A percentile compares a stretch with the other conserved stretches of the same genome.
Conservation (phyloP, 1,139 yeast genomes). For the Tardiomyces depauwii region DNA sequence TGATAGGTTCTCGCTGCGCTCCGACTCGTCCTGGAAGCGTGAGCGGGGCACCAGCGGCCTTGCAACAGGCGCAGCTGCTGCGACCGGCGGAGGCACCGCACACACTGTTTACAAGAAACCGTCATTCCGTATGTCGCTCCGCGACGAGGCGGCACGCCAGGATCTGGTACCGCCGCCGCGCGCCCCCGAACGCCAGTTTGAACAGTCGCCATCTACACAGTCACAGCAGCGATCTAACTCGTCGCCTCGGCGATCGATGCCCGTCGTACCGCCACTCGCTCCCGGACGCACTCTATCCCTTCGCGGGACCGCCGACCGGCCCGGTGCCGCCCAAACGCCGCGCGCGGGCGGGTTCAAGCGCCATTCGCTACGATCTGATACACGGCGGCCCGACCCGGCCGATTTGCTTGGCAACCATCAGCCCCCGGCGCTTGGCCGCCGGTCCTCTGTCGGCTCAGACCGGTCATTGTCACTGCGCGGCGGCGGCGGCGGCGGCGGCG, state of each 20-base stretch:
- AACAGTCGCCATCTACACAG: neutral
- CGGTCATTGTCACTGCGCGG: neutral
- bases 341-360: slow-evolving; percentile 9
- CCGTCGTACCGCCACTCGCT: no score
- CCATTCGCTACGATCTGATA: slow-evolving; percentile 11
- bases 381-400: slow-evolving; percentile 9
- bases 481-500: no score
- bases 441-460: neutral
- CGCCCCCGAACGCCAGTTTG: neutral
- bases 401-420: slow-evolving; percentile 4
- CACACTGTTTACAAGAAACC: neutral
- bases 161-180: neutral
- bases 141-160: neutral
- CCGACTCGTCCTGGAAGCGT: slow-evolving; percentile 23
- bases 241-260: no score
- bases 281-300: no score
- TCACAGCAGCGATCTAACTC: neutral
- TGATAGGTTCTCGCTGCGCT: slow-evolving; percentile 7
- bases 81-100: no score
- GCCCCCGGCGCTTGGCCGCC: neutral
- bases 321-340: neutral
- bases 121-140: neutral
- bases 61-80: neutral
- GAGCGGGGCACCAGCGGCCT: slow-evolving; percentile 6
- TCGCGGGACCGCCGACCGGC: no score